Evolutionary conservation across 768 basidiomycete species (phyloP), one percentile per base, ranked within the genome.

Genomic region (Leccinum aurantiacum): DNA sequence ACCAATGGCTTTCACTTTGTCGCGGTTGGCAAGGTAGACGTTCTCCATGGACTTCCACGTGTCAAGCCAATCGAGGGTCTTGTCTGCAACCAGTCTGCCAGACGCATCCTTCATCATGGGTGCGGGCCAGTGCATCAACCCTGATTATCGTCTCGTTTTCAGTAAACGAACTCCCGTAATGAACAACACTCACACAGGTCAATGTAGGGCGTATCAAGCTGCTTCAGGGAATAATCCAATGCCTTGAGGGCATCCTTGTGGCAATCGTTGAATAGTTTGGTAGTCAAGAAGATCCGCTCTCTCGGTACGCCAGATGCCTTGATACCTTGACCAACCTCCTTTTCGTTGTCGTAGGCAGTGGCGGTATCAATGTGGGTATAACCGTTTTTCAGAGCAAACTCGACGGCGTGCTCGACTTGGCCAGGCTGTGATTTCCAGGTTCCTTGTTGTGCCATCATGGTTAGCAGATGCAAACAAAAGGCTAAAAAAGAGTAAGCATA

Each of bases 41-140:
- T 80, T 81, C 69, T 89, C 90, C 86, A 94, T 89, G 54, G 76
- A 71, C 67, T 85, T 85, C 91, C 91, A 94, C 31, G 91, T 90
- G 65, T 93, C 82, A 52, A 87, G 74, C 84, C 90, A 89, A 67
- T 84, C 81, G 69, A 77, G 73, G 11, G 69, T 76, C 66, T 78
- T 82, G 66, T 89, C 84, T 6, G 85, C 77, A 46, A 46, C 19
- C 58, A 77, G 75, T 53, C 76, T 77, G 57, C 44, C 44, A 11
- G 44, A 46, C 4, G 44, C n/a, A 19, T 83, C 83, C 48, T 65
- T 65, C 13, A 81, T 83, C 84, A 90, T 84, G 33, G 90, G 87
- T 19, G 88, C 84, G 11, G 91, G 92, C 91, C 90, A 92, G 74
- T 91, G 90, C 82, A 91, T 85, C 59, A 91, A 77, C 83, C 85